Base-by-base conservation (phyloP, 192 early-diverging fungal species). In the Rhizophagus sp. region DNA sequence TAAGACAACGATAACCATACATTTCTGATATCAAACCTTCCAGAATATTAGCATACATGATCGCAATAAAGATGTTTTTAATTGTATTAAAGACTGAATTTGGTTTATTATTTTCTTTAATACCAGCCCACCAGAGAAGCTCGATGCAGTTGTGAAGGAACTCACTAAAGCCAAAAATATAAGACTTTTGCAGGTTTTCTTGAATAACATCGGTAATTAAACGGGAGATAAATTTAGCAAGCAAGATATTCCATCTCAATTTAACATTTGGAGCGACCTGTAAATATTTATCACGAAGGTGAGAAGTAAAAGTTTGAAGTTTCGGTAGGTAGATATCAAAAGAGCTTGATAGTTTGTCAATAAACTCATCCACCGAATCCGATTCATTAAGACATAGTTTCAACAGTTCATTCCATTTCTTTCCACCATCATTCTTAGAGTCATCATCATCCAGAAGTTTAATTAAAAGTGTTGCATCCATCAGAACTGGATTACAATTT, bases 381-480 rank as follows among this genome's bases (percentile, higher is more conserved):
- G 50, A 73, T 13, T 49, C 8, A 33, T 49, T 73, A 25, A 30
- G n/a, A 52, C 72, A 73, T 5, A 50, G 44, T 52, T 27, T 27
- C 36, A 73, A 5, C 11, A 73, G 22, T 3, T 49, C 19, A 19
- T 73, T 12, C 22, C 11, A 24, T 52, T 15, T 52, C n/a, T 73
- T n/a, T 13, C 2, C 19, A 36, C 33, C 25, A 57, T 73, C 24
- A 30, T 30, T 33, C 47, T 73, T n/a, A n/a, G n/a, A n/a, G n/a
- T 11, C 11, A 39, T 49, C 3, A 73, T 49, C 44, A 24, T 73
- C 49, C 12, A 73, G 25, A 47, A 73, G 71, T 73, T 73, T 44
- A 52, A 52, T 73, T 9, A 73, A 44, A 17, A 10, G 8, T 22
- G 15, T 17, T 24, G 3, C 64, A 33, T 65, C 22, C 64, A 65